These are phyloP conservation scores for Tulasnella sp. DNA, from an alignment of 768 basidiomycete species.

Conservation along the genomic window DNA sequence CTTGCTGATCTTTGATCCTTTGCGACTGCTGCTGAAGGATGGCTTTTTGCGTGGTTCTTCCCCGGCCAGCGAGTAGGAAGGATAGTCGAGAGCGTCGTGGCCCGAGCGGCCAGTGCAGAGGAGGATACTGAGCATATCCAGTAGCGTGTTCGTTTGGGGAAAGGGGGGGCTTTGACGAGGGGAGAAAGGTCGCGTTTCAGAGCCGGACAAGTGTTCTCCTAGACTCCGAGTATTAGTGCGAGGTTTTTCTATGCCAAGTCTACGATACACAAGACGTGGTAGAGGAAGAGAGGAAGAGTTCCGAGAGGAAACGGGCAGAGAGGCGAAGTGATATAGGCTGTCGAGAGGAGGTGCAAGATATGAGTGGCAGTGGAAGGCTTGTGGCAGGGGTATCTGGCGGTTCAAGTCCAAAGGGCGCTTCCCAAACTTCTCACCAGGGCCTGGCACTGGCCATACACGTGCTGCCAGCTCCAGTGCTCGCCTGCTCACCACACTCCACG, in stretches of 20 bases:
- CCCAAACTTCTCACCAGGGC: background rate
- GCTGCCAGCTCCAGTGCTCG: constrained; percentile 2
- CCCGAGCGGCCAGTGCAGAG: constrained; percentile 26
- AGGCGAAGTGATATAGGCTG: background rate
- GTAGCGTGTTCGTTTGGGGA: constrained; percentile 11
- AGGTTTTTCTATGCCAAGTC: background rate
- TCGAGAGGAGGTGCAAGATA: background rate
- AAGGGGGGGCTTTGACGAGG: constrained; percentile 13
- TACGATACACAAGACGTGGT: background rate
- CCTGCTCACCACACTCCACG: constrained; percentile 4
- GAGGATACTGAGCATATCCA: constrained; percentile 29
- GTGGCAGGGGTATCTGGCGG: background rate
- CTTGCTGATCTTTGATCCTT: constrained; percentile 26
- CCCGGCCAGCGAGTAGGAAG: background rate
- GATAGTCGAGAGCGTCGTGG: constrained; percentile 27
- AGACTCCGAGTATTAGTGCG: background rate
- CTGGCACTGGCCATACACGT: background rate
- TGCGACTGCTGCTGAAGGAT: constrained; percentile 22
- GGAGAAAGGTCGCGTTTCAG: background rate
- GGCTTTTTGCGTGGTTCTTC: constrained; percentile 12
- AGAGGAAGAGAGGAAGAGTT: background rate
- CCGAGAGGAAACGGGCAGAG: background rate
- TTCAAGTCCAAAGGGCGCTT: background rate
- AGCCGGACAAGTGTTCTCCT: background rate
- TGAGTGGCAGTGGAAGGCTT: background rate